A percentile compares a stretch with the other conserved stretches of the same genome.
These are phyloP conservation scores for Pichia sporocuriosa DNA, from an alignment of 805 yeast genomes.

Conservation along the genomic window DNA sequence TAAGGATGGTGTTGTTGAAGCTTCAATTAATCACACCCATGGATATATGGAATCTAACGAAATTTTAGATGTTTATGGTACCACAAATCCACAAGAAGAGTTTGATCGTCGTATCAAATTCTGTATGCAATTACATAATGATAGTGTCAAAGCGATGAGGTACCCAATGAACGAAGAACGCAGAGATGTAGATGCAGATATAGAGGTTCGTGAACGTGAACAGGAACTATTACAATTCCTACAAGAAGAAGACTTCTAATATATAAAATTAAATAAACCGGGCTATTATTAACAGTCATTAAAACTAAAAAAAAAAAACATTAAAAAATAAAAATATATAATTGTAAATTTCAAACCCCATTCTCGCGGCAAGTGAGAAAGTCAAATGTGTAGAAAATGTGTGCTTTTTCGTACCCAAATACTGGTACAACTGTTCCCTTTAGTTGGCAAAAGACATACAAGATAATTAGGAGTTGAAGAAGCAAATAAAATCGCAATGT, in stretches of 20 bases:
- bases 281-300: no score
- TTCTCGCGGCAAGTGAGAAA: no score
- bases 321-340: no score
- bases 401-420: no score
- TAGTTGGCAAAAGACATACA: no score
- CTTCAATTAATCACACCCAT: constrained; percentile 80
- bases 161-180: constrained; percentile 62
- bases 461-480: no score
- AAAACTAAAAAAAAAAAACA: no score
- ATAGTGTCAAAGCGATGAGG: constrained; percentile 90
- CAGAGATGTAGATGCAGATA: constrained; percentile 42
- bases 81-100: constrained; percentile 77
- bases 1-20: constrained; percentile 95
- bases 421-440: no score
- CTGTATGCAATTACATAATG: constrained; percentile 85
- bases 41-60: constrained; percentile 92
- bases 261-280: no score
- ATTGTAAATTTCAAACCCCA: no score
- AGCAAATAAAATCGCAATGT: no score
- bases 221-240: constrained; percentile 33
- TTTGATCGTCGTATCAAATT: constrained; percentile 92
- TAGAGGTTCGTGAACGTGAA: constrained; percentile 52
- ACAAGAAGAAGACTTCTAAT: constrained; percentile 43
- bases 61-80: constrained; percentile 77
- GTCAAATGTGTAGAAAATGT: no score